A percentile compares a stretch with the other conserved stretches of the same genome.
Conservation (phyloP, 352 stramenopile genomes). For the Globisporangium carolinianum region DNA sequence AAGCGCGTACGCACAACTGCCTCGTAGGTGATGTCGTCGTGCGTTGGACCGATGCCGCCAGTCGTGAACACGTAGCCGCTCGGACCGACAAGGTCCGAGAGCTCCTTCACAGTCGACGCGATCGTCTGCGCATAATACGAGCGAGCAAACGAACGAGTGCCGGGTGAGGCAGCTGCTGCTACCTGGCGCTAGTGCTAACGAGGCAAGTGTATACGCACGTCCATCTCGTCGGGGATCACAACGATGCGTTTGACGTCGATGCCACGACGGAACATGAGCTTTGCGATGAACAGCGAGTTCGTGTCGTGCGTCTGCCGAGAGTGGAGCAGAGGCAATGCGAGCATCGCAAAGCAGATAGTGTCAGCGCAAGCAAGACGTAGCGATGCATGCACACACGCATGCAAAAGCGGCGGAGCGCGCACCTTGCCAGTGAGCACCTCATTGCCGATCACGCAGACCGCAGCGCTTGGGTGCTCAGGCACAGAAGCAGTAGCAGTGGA, state of each 20-base stretch:
- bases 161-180: neutral
- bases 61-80: slow-evolving; percentile 84
- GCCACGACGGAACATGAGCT: slow-evolving; percentile 74
- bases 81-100: slow-evolving; percentile 65
- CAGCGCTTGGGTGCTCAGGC: slow-evolving; percentile 34
- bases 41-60: slow-evolving; percentile 75
- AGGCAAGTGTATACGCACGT: slow-evolving; percentile 19
- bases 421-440: slow-evolving; percentile 85
- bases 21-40: slow-evolving; percentile 87
- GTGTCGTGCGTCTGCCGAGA: slow-evolving; percentile 66
- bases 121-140: slow-evolving; percentile 35
- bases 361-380: neutral
- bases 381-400: neutral
- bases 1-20: slow-evolving; percentile 39
- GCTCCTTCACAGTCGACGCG: slow-evolving; percentile 55
- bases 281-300: slow-evolving; percentile 77
- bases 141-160: neutral
- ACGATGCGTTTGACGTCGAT: slow-evolving; percentile 73
- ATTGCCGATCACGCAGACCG: slow-evolving; percentile 77
- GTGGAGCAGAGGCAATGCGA: neutral
- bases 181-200: neutral
- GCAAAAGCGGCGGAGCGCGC: neutral
- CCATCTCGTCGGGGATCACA: slow-evolving; percentile 74
- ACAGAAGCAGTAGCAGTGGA: slow-evolving; percentile 3
- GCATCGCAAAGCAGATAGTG: neutral